phyloP scores from a whole-genome alignment of 371 early-diverging fungal genomes.

The Actinomucor elegans region DNA sequence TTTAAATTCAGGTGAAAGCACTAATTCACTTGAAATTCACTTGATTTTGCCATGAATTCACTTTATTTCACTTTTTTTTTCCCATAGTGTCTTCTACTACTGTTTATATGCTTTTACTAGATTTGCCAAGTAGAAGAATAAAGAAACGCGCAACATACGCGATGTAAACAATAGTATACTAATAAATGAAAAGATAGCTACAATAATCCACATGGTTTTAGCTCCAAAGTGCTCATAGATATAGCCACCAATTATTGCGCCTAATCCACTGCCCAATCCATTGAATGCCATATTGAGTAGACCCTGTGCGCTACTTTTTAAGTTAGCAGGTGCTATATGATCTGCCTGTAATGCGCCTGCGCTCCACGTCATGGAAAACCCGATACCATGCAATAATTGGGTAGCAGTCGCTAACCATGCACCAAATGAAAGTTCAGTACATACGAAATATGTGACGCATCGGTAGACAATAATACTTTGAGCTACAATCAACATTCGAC shows the following conservation, averaged over 20 bases:
- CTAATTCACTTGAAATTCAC: too few relatives aligned
- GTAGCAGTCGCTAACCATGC: conserved; percentile 23
- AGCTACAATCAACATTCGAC: conserved; percentile 23
- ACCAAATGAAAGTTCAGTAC: conserved; percentile 11
- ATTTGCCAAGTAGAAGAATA: not conserved
- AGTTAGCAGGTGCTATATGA: conserved; percentile 19
- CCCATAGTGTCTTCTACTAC: too few relatives aligned
- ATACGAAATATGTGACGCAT: conserved; percentile 25
- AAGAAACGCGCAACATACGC: not conserved
- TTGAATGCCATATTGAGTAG: conserved; percentile 33
- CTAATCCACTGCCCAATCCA: conserved; percentile 35
- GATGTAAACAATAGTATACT: conserved; percentile 21
- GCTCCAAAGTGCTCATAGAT: conserved; percentile 31
- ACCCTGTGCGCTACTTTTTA: conserved; percentile 36
- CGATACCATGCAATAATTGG: conserved; percentile 33
- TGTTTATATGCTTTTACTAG: not conserved
- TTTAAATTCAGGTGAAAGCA: too few relatives aligned
- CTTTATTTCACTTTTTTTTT: too few relatives aligned
- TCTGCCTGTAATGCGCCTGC: conserved; percentile 39
- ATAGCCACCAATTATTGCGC: conserved; percentile 25
- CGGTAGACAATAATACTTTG: conserved; percentile 28
- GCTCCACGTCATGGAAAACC: conserved; percentile 35
- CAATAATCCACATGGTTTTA: conserved; percentile 25
- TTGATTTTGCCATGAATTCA: too few relatives aligned
- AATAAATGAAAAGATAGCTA: conserved; percentile 6